phyloP scores from a whole-genome alignment of 495 filamentous ascomycete species.

The Aspergillus funiculosus region DNA sequence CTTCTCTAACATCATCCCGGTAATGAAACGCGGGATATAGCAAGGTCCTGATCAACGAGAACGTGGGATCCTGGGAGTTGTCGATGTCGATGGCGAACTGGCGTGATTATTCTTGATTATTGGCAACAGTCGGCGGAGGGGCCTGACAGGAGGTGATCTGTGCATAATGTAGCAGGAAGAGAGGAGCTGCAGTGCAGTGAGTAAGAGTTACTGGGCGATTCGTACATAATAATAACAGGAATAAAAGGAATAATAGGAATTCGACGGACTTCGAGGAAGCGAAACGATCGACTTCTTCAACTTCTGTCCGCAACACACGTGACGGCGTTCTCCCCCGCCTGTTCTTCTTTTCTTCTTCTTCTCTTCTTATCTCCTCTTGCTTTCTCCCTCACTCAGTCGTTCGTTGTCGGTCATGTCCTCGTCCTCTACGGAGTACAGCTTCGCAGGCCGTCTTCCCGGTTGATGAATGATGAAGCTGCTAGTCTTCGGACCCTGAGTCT shows the following conservation, averaged over 20 bases:
- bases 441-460: neutral
- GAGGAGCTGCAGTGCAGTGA: neutral
- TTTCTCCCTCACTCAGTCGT: neutral
- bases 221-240: neutral
- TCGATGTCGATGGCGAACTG: slow-evolving; percentile 26
- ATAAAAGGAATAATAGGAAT: neutral
- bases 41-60: slow-evolving; percentile 36
- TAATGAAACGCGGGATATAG: slow-evolving; percentile 34
- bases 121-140: no score
- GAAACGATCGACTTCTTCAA: no score
- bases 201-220: neutral
- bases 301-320: slow-evolving; percentile 10
- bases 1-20: slow-evolving; percentile 26
- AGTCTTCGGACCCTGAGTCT: slow-evolving; percentile 17
- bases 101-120: slow-evolving; percentile 5
- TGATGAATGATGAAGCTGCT: slow-evolving; percentile 13
- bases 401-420: slow-evolving; percentile 10
- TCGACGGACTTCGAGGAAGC: neutral
- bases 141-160: no score
- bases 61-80: slow-evolving; percentile 29
- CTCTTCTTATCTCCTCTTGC: slow-evolving; percentile 9
- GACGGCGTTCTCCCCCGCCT: slow-evolving; percentile 4
- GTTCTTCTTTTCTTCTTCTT: neutral
- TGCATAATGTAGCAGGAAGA: no score
- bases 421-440: neutral